A percentile compares a stretch with the other conserved stretches of the same genome.
phyloP scores from a whole-genome alignment of 2,329 filamentous ascomycete species.

The Diplodia scrobiculata region DNA sequence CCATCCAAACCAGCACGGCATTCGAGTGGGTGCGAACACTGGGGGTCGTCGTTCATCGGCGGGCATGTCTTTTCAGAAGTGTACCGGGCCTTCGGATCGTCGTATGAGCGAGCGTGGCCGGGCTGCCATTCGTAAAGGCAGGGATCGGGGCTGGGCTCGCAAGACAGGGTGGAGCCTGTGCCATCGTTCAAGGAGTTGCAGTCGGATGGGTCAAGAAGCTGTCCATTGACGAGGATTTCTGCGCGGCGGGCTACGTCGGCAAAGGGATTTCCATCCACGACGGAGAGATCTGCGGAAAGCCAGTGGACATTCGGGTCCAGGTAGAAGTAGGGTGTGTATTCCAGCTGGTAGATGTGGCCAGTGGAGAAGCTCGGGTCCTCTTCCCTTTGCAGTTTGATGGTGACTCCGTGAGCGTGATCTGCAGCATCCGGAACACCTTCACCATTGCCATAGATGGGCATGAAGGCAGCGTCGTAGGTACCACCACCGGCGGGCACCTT shows the following conservation, averaged over 20 bases:
- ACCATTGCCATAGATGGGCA: background rate
- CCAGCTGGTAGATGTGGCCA: slow-evolving; percentile 15
- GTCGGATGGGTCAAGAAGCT: background rate
- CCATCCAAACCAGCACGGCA: background rate
- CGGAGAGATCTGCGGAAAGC: background rate
- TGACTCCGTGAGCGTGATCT: background rate
- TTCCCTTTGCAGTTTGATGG: background rate
- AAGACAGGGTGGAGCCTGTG: background rate
- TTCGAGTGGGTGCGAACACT: background rate
- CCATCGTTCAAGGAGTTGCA: background rate
- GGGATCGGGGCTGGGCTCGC: background rate
- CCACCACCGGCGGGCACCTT: background rate
- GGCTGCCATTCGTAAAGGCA: slow-evolving; percentile 1
- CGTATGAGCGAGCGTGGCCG: background rate
- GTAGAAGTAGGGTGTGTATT: background rate
- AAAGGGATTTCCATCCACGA: slow-evolving; percentile 6
- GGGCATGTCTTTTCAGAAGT: too few species aligned
- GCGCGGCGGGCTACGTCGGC: background rate
- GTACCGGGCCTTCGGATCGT: background rate
- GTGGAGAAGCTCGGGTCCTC: background rate
- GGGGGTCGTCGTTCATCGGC: background rate
- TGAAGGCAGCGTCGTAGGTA: background rate
- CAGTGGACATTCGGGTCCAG: too few species aligned
- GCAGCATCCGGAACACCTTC: background rate
- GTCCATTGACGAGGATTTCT: background rate